Base-by-base conservation (phyloP, 768 basidiomycete species). In the Suillus alpinus region DNA sequence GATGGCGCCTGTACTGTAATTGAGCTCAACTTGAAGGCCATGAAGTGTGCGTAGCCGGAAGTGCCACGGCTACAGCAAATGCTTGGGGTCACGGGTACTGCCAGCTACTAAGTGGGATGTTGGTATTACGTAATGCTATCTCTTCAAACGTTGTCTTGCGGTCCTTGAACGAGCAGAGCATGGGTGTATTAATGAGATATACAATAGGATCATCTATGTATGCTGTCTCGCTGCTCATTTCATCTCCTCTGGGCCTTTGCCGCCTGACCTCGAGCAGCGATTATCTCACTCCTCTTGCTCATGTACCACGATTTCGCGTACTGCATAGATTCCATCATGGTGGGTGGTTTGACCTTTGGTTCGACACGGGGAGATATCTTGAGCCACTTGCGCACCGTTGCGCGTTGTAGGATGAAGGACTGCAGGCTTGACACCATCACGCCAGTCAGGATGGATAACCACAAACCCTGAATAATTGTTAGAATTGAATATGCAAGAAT, bases 381-480 rank as follows among this genome's bases (percentile, higher is more conserved):
- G 29, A 83, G 69, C 10, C 67, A 53, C 31, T 69, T 70, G 37
- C 84, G 80, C 43, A 85, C 71, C 8, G 71, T 68, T 23, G 77
- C 74, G 9, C 70, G 63, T 39, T 79, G 79, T 26, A 88, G 71
- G 53, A 83, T 8, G 9, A 71, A 32, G 6, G 81, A 79, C 66
- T 89, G 88, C 12, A 78, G 32, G 39, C 78, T 71, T 36, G 83
- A 77, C 59, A 81, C 49, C 4, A 62, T 0, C 68, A 84, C 79
- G 61, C 85, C 81, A 43, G 82, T 77, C 3, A 81, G 69, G 73
- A 88, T 77, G 73, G 87, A 85, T 59, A 89, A 66, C 62, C 84
- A 77, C 49, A 88, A 67, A 13, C 84, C 87, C 86, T 88, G 56
- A 6, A 43, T 4, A 23, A 16, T 62, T n/a, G 36, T 72, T 37